phyloP scores from a whole-genome alignment of 2,329 filamentous ascomycete species.

The Trichoderma semiorbis region DNA sequence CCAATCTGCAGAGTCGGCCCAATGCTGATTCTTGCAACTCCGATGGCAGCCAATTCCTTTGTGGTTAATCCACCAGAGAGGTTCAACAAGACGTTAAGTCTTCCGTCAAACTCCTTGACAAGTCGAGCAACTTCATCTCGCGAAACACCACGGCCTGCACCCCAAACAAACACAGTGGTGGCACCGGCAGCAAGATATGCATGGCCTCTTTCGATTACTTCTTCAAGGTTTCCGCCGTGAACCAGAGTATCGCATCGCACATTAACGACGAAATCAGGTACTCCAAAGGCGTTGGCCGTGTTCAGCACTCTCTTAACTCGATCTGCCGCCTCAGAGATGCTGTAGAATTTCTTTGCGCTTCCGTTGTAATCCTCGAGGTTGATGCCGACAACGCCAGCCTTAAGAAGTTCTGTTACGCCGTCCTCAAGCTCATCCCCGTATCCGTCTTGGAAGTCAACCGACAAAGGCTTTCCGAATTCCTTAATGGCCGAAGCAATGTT shows the following conservation, averaged over 20 bases:
- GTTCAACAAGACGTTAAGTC: slow-evolving; percentile 6
- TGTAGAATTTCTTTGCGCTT: not conserved
- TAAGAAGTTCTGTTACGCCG: not conserved
- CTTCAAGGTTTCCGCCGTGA: not conserved
- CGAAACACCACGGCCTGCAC: not conserved
- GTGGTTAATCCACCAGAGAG: not conserved
- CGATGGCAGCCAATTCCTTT: not conserved
- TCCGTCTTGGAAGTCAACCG: slow-evolving; percentile 4
- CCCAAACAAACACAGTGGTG: slow-evolving; percentile 10
- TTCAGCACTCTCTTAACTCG: not conserved
- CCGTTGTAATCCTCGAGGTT: slow-evolving; percentile 10
- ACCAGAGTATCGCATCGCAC: not conserved
- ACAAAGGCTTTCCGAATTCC: slow-evolving; percentile 6
- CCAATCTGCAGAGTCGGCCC: slow-evolving; percentile 3
- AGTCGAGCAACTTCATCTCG: not conserved
- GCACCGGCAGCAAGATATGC: slow-evolving; percentile 9
- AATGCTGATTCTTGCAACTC: slow-evolving; percentile 6
- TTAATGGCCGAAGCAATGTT: not conserved
- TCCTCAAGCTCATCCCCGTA: slow-evolving; percentile 8
- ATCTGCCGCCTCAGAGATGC: not conserved
- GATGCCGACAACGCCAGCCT: not conserved
- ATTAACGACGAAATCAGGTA: slow-evolving; percentile 12
- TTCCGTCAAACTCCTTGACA: slow-evolving; percentile 5
- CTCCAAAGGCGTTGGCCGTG: not conserved
- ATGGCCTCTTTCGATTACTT: not conserved